Evolutionary conservation across 371 early-diverging fungal genomes (phyloP), one percentile per base, ranked within the genome.

Genomic region (Mortierella sp.): DNA sequence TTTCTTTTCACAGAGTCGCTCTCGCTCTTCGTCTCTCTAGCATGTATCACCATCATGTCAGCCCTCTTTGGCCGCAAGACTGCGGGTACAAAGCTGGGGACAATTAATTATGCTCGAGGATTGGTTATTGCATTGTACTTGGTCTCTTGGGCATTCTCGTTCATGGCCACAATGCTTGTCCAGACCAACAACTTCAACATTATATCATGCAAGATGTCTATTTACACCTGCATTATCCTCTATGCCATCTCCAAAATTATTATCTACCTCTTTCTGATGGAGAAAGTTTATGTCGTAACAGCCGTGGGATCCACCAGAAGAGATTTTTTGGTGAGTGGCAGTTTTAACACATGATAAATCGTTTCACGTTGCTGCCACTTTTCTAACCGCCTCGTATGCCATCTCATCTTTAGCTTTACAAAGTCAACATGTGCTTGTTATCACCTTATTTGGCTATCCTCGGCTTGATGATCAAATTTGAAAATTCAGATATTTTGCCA

Each of bases 81-180:
- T 24, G 52, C 52, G 3, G 52, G 52, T 9, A 52, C 52, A 52
- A 52, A 52, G 52, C 9, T 52, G 20, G 52, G 52, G 5, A 52
- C 52, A 20, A 52, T 52, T 20, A 52, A 52, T 20, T 52, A 52
- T 52, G 52, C 52, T 24, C 12, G 52, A 52, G 52, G 52, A 52
- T 24, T 52, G 24, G 52, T 52, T 52, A 52, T 52, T 9, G 12
- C 52, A n/a, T 24, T 52, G 52, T 52, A 52, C 20, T 24, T 52
- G 24, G 52, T 52, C 52, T 52, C 52, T 22, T 52, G 52, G 52
- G 52, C 52, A n/a, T 52, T 52, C 22, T 52, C 52, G 12, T 52
- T 52, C 52, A 52, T 52, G 22, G 52, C 52, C 20, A 52, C 52
- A 20, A 52, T 52, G 52, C 52, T 52, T n/a, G 52, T 52, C 24